Percentiles rank a stretch among this genome's conserved stretches.
Evolutionary conservation across 805 yeast species (phyloP).

Genomic region (Saturnispora saitoi): DNA sequence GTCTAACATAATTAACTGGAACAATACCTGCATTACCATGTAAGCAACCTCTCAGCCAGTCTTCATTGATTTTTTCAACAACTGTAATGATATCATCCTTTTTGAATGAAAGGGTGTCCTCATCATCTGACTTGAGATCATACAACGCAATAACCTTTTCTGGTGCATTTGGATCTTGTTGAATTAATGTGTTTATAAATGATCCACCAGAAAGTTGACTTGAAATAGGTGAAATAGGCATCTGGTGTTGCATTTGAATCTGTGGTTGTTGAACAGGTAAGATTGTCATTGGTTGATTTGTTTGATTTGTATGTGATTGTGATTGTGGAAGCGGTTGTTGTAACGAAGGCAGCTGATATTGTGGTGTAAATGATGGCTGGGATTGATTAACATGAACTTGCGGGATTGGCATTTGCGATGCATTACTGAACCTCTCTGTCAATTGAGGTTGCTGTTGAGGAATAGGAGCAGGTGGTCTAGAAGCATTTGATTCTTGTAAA

Average conservation of each 20-base stretch:
- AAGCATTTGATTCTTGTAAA: conserved; percentile 45
- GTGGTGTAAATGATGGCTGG: conserved; percentile 12
- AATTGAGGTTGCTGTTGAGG: conserved; percentile 8
- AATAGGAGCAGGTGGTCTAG: conserved; percentile 5
- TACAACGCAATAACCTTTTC: conserved; percentile 69
- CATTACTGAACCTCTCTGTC: neutral
- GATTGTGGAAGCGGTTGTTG: conserved; percentile 14
- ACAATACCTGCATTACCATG: conserved; percentile 79
- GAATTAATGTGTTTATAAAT: conserved; percentile 1
- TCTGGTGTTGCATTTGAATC: neutral
- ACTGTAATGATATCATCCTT: conserved; percentile 86
- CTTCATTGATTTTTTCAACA: conserved; percentile 77
- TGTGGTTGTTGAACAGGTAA: neutral
- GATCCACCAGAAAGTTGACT: conserved; percentile 12
- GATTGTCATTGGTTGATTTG: conserved; percentile 6
- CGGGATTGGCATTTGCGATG: conserved; percentile 5
- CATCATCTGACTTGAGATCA: conserved; percentile 68
- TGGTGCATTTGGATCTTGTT: conserved; percentile 15
- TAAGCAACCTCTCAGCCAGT: conserved; percentile 92
- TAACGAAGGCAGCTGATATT: conserved; percentile 13
- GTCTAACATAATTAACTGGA: conserved; percentile 86
- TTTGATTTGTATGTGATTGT: conserved; percentile 8
- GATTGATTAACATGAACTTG: conserved; percentile 1
- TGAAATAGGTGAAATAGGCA: neutral
- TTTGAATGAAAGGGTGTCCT: conserved; percentile 79